Conservation (phyloP, 495 filamentous ascomycete genomes). For the Bathelium albidoporum region DNA sequence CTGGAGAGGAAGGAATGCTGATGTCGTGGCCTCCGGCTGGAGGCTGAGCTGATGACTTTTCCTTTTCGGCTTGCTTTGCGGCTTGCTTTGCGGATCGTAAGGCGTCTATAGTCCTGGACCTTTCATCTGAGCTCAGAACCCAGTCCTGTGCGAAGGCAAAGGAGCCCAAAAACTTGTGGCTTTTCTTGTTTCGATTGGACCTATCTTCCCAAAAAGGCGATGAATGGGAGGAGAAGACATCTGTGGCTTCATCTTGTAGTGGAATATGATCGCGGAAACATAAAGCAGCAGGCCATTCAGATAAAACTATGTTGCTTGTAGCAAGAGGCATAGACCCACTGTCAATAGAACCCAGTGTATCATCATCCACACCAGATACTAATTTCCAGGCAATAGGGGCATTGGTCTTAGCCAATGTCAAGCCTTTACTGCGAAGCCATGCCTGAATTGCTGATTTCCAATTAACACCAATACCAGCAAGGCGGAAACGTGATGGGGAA, state of each 20-base stretch:
- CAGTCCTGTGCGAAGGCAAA: slow-evolving; percentile 60
- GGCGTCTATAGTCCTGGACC: slow-evolving; percentile 36
- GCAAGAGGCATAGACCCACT: background rate
- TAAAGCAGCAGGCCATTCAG: slow-evolving; percentile 15
- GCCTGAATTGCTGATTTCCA: background rate
- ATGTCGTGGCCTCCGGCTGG: background rate
- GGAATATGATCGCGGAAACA: slow-evolving; percentile 15
- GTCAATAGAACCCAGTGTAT: background rate
- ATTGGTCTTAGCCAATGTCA: background rate
- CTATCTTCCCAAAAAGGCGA: background rate
- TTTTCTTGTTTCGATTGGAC: background rate
- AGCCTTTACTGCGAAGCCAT: background rate
- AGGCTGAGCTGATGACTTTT: background rate
- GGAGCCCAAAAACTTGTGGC: slow-evolving; percentile 38
- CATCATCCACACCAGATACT: background rate
- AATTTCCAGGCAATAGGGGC: background rate
- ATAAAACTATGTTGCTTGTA: background rate
- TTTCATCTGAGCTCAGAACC: slow-evolving; percentile 41
- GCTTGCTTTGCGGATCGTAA: slow-evolving; percentile 46
- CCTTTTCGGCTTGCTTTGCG: slow-evolving; percentile 39
- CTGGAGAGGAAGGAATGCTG: slow-evolving; percentile 14
- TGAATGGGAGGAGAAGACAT: background rate
- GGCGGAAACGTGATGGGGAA: background rate
- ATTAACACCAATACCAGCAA: background rate
- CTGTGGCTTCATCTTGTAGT: background rate